phyloP scores from a whole-genome alignment of 345 rosid species.

The Dipteronia dyeriana region DNA sequence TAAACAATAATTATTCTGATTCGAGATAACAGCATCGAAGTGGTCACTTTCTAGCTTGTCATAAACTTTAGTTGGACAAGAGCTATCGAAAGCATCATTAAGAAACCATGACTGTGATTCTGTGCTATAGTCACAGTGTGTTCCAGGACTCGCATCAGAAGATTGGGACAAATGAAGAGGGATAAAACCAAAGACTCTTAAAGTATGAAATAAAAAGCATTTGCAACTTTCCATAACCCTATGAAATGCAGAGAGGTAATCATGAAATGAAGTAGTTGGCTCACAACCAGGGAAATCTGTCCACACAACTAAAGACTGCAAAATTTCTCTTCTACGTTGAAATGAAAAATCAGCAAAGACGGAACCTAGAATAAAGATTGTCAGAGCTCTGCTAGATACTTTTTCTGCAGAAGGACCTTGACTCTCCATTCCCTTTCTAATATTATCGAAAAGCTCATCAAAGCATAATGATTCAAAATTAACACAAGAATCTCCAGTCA shows the following conservation, averaged over 20 bases:
- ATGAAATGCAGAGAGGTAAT: constrained; percentile 70
- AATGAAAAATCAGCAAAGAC: constrained; percentile 64
- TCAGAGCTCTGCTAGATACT: constrained; percentile 44
- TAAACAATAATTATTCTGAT: constrained; percentile 33
- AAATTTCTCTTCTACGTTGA: constrained; percentile 46
- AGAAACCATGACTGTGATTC: constrained; percentile 50
- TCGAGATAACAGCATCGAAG: constrained; percentile 23
- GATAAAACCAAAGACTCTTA: constrained; percentile 41
- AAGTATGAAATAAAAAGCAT: constrained; percentile 42
- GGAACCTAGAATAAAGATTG: constrained; percentile 60
- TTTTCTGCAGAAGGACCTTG: constrained; percentile 41
- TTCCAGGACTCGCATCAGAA: constrained; percentile 26
- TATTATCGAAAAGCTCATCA: constrained; percentile 57
- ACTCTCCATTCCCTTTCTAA: constrained; percentile 40
- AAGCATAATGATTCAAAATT: constrained; percentile 79
- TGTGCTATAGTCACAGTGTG: constrained; percentile 28
- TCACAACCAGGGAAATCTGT: constrained; percentile 60
- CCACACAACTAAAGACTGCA: constrained; percentile 62
- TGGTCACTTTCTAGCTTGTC: constrained; percentile 32
- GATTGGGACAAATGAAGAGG: constrained; percentile 40
- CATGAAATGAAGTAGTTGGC: constrained; percentile 62
- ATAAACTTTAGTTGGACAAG: constrained; percentile 31
- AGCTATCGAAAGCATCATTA: constrained; percentile 30
- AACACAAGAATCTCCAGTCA: constrained; percentile 55
- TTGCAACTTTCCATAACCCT: constrained; percentile 61